These are phyloP conservation scores for Geranium rotundifolium DNA, from an alignment of 345 rosid species.

Conservation along the genomic window DNA sequence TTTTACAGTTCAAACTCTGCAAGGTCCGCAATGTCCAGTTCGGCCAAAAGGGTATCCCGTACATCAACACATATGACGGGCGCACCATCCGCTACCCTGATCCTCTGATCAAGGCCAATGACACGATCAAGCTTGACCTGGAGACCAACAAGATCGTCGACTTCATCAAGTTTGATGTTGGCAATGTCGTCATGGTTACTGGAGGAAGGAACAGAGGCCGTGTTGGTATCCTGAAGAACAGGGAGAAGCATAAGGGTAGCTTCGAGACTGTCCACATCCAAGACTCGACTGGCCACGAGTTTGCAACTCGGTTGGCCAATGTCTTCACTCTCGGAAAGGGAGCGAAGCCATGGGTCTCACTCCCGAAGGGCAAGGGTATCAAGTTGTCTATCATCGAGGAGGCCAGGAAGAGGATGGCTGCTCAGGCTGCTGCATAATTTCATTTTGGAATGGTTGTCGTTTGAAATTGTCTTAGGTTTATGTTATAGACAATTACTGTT, in stretches of 20 bases:
- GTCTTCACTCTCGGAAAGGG: conserved; percentile 78
- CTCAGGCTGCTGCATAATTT: conserved; percentile 32
- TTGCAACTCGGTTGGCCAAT: conserved; percentile 77
- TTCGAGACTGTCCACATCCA: conserved; percentile 76
- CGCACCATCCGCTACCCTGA: conserved; percentile 88
- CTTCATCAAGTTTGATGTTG: conserved; percentile 77
- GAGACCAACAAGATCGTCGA: conserved; percentile 64
- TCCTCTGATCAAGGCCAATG: conserved; percentile 79
- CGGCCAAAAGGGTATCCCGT: conserved; percentile 77
- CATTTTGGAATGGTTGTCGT: not conserved
- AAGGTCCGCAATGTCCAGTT: conserved; percentile 57
- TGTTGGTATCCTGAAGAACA: conserved; percentile 66
- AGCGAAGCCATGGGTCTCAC: conserved; percentile 76
- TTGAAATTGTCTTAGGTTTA: not conserved
- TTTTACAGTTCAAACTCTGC: conserved; percentile 76
- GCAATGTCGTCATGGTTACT: conserved; percentile 87
- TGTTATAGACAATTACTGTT: not conserved
- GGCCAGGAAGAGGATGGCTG: conserved; percentile 66
- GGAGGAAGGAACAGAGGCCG: conserved; percentile 91
- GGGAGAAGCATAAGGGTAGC: conserved; percentile 87
- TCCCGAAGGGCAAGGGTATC: conserved; percentile 86
- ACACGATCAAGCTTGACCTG: conserved; percentile 73
- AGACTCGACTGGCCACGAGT: conserved; percentile 66
- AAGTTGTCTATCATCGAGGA: conserved; percentile 76
- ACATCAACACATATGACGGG: conserved; percentile 72